Percentiles rank a stretch among this genome's conserved stretches.
phyloP scores from a whole-genome alignment of 169 alveolate species.

The Condylostoma magnum region DNA sequence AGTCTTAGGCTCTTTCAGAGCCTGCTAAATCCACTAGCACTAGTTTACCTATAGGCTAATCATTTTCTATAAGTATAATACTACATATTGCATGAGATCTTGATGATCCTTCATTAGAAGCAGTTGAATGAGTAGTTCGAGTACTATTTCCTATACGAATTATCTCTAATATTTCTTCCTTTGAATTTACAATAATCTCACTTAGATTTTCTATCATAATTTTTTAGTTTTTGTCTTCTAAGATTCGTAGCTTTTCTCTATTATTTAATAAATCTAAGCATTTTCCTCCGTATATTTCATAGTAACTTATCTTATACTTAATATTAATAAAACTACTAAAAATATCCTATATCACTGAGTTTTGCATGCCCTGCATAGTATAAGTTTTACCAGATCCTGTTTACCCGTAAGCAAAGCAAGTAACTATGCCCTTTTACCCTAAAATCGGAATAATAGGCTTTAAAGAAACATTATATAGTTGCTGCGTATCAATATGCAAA shows the following conservation, averaged over 20 bases:
- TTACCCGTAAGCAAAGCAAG: conserved; percentile 77
- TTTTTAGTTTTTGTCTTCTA: conserved; percentile 66
- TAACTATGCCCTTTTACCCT: conserved; percentile 64
- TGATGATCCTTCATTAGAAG: conserved; percentile 83
- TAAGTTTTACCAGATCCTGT: conserved; percentile 78
- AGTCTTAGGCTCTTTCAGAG: conserved; percentile 87
- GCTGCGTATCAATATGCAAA: conserved; percentile 39
- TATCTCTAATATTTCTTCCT: conserved; percentile 53
- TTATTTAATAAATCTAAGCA: conserved; percentile 73
- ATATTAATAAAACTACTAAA: conserved; percentile 32
- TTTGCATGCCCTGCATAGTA: conserved; percentile 71
- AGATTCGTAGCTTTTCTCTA: conserved; percentile 52
- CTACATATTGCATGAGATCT: conserved; percentile 85
- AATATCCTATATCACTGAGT: conserved; percentile 49
- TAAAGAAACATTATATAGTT: conserved; percentile 39
- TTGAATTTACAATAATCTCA: conserved; percentile 49
- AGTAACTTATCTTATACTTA: conserved; percentile 54
- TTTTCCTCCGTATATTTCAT: conserved; percentile 79
- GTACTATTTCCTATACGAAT: conserved; percentile 66
- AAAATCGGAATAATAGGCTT: conserved; percentile 50
- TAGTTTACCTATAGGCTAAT: conserved; percentile 57
- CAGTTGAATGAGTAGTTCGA: conserved; percentile 84
- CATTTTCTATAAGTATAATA: conserved; percentile 56
- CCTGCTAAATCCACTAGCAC: conserved; percentile 88
- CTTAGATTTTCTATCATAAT: conserved; percentile 65